Evolutionary conservation across 2,329 filamentous ascomycete genomes (phyloP), one percentile per base, ranked within the genome.

Genomic region (Coniochaeta hoffmannii): DNA sequence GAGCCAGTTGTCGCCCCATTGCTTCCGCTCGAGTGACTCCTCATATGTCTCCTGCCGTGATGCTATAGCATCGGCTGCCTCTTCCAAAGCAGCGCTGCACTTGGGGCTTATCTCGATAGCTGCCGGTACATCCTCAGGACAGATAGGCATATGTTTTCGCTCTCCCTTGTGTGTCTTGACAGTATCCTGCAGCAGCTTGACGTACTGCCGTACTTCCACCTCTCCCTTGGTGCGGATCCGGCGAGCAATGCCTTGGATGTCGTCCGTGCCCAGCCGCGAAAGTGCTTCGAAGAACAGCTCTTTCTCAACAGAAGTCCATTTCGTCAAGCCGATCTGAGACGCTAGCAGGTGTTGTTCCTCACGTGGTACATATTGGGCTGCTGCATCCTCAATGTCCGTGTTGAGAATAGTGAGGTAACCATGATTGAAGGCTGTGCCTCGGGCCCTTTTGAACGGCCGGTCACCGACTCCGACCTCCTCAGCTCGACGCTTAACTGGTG

Each of bases 291-390:
- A 96, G 56, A 96, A 81, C 0, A 74, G 62, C 1, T 79, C 73
- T 66, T 96, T 96, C 65, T 97, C 92, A 1, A 72, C 62, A 0
- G 78, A 58, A 0, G 81, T 85, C 93, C 93, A 97, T 11, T 71
- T 61, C 1, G 85, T 83, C 26, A 83, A 76, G 22, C 90, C 91
- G 53, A 91, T 72, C 63, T 90, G 88, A 1, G 79, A 78, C 34
- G 72, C 53, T 50, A 67, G 57, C 56, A 77, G 64, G 15, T 69
- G 57, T 2, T 65, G 63, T 14, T 46, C 64, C 63, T 53, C 68
- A 57, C 28, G 62, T 11, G 71, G 59, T 14, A 70, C 65, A 56
- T 70, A 66, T 17, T 68, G 68, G 12, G 68, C 64, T 0, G 74
- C 72, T 12, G 75, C 77, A 60, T 85, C 79, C n/a, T 76, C 67